A percentile compares a stretch with the other conserved stretches of the same genome.
These are phyloP conservation scores for Prunus fruticosa DNA, from an alignment of 306 rosid genomes.

Conservation along the genomic window DNA sequence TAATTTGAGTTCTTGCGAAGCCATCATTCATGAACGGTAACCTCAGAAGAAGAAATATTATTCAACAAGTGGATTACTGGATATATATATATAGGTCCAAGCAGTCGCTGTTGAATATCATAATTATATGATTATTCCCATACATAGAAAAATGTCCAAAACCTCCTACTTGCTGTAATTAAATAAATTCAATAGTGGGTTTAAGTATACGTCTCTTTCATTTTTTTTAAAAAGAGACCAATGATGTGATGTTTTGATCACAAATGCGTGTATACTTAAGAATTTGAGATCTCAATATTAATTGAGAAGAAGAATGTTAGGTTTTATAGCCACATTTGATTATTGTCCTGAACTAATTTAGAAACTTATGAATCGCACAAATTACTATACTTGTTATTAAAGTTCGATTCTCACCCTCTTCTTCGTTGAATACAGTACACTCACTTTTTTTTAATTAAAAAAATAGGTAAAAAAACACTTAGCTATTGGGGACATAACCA, in stretches of 20 bases:
- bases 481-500: not conserved
- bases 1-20: not conserved
- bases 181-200: not conserved
- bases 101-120: not conserved
- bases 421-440: no score
- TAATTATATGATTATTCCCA: not conserved
- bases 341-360: no score
- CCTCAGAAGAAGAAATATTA: not conserved
- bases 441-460: no score
- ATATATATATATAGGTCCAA: not conserved
- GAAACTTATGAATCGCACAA: no score
- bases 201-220: not conserved
- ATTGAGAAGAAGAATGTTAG: not conserved
- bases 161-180: not conserved
- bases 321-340: not conserved
- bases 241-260: not conserved
- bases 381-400: not conserved
- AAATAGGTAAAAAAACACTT: not conserved
- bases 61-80: not conserved
- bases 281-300: not conserved
- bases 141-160: constrained; percentile 2
- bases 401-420: not conserved
- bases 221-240: not conserved
- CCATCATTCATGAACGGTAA: constrained; percentile 2
- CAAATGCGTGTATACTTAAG: not conserved